phyloP scores from a whole-genome alignment of 2,329 filamentous ascomycete species.

The Chaetomium sp. region DNA sequence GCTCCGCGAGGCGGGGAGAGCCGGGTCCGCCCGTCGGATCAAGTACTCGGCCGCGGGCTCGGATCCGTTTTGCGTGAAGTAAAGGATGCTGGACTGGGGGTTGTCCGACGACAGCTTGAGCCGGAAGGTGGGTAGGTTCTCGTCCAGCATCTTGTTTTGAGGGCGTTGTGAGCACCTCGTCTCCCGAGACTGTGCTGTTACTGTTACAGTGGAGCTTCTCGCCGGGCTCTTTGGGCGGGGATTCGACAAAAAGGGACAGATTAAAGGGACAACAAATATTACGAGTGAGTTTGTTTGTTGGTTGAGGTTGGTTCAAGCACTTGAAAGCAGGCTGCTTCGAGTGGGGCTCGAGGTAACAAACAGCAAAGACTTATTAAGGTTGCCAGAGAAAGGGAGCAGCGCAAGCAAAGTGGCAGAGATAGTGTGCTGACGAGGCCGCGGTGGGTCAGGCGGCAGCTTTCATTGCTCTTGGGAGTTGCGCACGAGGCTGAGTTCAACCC shows the following conservation, averaged over 20 bases:
- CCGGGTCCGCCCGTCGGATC: conserved; percentile 71
- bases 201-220: no score
- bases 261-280: no score
- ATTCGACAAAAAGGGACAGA: no score
- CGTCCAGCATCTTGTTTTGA: conserved; percentile 66
- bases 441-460: conserved; percentile 12
- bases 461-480: not conserved
- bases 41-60: conserved; percentile 75
- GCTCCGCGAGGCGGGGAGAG: conserved; percentile 60
- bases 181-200: no score
- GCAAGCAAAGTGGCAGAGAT: not conserved
- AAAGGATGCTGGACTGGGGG: conserved; percentile 50
- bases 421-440: conserved; percentile 9
- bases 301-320: not conserved
- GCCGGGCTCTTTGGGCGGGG: no score
- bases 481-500: conserved; percentile 11
- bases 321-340: not conserved
- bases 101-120: conserved; percentile 48
- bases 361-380: not conserved
- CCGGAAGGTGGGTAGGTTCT: conserved; percentile 75
- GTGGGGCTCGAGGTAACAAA: not conserved
- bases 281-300: not conserved
- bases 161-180: not conserved
- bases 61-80: conserved; percentile 65
- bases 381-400: no score